phyloP scores from a whole-genome alignment of 2,329 filamentous ascomycete species.

The Amesomyces nigricolor region DNA sequence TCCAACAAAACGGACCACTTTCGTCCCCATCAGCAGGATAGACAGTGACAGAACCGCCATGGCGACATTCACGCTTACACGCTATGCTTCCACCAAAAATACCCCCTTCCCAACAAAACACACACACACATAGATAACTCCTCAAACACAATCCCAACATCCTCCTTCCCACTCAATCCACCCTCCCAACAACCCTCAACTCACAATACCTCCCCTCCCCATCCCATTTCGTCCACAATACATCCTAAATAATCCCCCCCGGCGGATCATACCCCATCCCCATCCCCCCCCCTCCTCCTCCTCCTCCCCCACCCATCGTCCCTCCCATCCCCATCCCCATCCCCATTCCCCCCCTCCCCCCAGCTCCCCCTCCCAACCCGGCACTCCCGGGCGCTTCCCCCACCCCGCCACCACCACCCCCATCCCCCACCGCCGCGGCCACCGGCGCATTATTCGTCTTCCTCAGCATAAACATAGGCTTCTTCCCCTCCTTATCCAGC shows the following conservation, averaged over 20 bases:
- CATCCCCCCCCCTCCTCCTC: too few species aligned
- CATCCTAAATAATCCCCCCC: constrained; percentile 50
- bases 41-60: not conserved
- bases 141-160: too few species aligned
- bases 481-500: constrained; percentile 91
- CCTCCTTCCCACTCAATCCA: too few species aligned
- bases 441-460: constrained; percentile 51
- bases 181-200: not conserved
- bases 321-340: constrained; percentile 18
- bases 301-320: too few species aligned
- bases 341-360: constrained; percentile 40
- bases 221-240: not conserved
- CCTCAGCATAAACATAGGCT: constrained; percentile 98
- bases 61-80: too few species aligned
- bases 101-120: too few species aligned
- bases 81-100: too few species aligned
- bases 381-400: constrained; percentile 49
- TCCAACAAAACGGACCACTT: not conserved
- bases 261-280: constrained; percentile 48
- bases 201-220: too few species aligned
- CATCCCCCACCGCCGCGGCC: constrained; percentile 30
- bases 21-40: not conserved
- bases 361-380: constrained; percentile 36
- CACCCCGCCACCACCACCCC: constrained; percentile 3
- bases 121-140: too few species aligned